Evolutionary conservation across 805 yeast species (phyloP), one percentile per base, ranked within the genome.

Genomic region (Metahyphopichia silvanorum): DNA sequence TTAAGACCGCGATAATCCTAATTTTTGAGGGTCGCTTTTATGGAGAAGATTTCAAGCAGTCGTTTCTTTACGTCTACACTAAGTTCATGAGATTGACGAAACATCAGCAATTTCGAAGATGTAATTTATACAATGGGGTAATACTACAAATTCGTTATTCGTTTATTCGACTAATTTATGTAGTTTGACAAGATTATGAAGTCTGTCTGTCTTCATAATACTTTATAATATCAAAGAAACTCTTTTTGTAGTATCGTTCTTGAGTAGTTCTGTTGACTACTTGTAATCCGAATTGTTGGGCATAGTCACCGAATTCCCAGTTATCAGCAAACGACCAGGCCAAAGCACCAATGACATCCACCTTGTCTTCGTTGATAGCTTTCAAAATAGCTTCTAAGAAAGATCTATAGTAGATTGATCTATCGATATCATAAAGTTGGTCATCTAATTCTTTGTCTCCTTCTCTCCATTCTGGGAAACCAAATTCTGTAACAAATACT

Each of bases 301-400:
- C 21, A 25, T 42, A 46, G 34, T 40, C 55, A 21, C 60, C 53
- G 49, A 61, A 59, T 37, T 60, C 65, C 47, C 57, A 48, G 37
- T 58, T 53, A 38, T 60, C 66, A 20, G 51, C 46, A 33, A 51
- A 44, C 12, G 58, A 45, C 66, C 66, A 59, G 3, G 57, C 57
- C 28, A 55, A 44, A 10, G 57, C 54, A 9, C 63, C 63, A 15
- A 43, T 40, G 17, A 60, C 44, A 5, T 51, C 39, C 18, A 59
- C 56, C 3, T 42, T 40, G 34, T 56, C 62, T 15, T 42, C 40
- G 20, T 52, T 29, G 21, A 39, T 38, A 19, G 51, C 50, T 20
- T 53, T 44, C 19, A 60, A 38, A 16, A 52, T 42, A 15, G 51
- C 47, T 20, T 53, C 43, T 36, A 59, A 31, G 38, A 49, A 60